Base-by-base conservation (phyloP, 176 grass and related monocot species). In the Saccharum spontaneum region DNA sequence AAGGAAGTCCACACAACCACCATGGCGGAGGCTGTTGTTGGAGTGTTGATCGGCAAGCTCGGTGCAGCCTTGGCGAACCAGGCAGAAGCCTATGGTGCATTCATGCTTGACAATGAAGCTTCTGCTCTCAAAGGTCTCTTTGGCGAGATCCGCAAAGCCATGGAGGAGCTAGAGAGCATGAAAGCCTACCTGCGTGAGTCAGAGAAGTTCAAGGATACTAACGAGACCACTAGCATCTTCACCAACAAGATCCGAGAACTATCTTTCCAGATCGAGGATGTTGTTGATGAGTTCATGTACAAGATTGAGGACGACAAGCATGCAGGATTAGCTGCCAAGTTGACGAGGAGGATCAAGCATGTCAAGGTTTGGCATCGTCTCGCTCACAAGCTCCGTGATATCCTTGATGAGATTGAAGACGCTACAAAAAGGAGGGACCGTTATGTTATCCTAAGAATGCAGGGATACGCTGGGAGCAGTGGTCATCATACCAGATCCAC, bases 251-350 rank as follows among this genome's bases (percentile, higher is more conserved):
- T 74, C 15, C 0, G 69, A 3, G 24, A n/a, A 15, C 16, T 83
- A 23, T 24, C 69, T 0, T 74, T 74, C 4, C 34, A 31, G 36
- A 83, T 83, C 5, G 81, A 83, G 34, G 54, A 74, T 43, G 54
- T 73, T 28, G 8, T 83, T 0, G 54, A 83, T 16, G 69, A 83
- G 68, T 73, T 73, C 69, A 73, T 14, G 37, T 64, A 74, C 9
- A 77, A 40, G 75, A 20, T 77, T 1, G 52, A 60, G 34, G 75
- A 28, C 0, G n/a, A 24, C 1, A 60, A 77, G 31, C 75, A 57
- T 13, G 55, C 18, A 24, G 70, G 81, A 33, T 74, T 75, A 0
- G 5, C 54, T 3, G 8, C 5, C 2, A 83, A 73, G 17, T 63
- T 46, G 24, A 83, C 22, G 68, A 73, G 20, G 69, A 62, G 49